Percentiles rank a stretch among this genome's conserved stretches.
These are phyloP conservation scores for Talaromyces sp. DNA, from an alignment of 2,329 filamentous ascomycete species.

Conservation along the genomic window DNA sequence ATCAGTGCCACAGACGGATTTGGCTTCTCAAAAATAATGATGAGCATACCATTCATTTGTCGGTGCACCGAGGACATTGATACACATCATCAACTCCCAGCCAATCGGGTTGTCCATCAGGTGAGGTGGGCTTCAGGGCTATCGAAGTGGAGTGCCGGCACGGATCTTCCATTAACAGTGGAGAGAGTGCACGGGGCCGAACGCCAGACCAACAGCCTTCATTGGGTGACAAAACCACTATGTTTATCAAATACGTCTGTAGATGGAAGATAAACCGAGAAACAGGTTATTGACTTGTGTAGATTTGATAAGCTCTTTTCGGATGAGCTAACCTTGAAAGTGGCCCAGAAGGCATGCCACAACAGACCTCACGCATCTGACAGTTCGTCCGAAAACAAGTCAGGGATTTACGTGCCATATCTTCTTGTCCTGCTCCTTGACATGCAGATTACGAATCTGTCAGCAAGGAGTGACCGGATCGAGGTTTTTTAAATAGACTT, in stretches of 20 bases:
- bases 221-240: background rate
- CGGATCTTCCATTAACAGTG: background rate
- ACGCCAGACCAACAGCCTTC: background rate
- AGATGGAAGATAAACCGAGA: background rate
- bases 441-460: background rate
- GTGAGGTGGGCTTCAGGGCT: conserved; percentile 1
- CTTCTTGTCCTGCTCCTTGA: background rate
- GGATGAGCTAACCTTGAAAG: background rate
- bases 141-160: conserved; percentile 3
- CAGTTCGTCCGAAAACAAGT: background rate
- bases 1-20: background rate
- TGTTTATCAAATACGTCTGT: background rate
- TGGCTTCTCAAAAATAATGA: background rate
- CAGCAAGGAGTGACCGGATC: background rate
- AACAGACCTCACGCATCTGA: background rate
- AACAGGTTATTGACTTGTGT: background rate
- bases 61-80: background rate
- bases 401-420: background rate
- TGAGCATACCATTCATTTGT: background rate
- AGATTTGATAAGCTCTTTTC: background rate
- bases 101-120: background rate
- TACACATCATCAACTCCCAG: background rate
- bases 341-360: background rate
- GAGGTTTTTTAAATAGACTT: background rate
- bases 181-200: background rate